Base-by-base conservation (phyloP, 139 green algal species). In the Chlorella sp. region DNA sequence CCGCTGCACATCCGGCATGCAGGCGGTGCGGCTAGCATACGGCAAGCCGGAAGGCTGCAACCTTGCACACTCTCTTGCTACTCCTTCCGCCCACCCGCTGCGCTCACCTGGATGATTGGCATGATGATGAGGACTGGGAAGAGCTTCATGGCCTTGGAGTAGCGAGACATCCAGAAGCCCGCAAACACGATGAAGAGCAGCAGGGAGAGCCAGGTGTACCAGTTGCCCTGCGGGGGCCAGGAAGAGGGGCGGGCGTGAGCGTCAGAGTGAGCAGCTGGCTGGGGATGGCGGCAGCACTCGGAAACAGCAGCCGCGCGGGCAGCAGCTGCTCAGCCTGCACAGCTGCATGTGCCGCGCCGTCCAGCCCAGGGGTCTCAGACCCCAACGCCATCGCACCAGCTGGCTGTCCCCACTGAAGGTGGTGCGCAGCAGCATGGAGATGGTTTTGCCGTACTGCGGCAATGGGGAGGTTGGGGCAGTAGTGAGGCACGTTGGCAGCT, bases 91-190 rank as follows among this genome's bases (percentile, higher is more conserved):
- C n/a, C n/a, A n/a, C n/a, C n/a, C n/a, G n/a, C n/a, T 60, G 51
- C 11, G 15, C 68, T 44, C 39, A 36, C 70, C 70, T 76, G 95
- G 82, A 98, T 92, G 13, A 92, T 90, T 0, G 95, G 95, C 76
- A 98, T 95, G 63, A 98, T 98, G 60, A 97, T 82, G 67, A 95
- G 92, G 26, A 94, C 94, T 4, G 93, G 92, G 81, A 98, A 98
- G 38, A 97, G 89, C 41, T 85, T 85, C 78, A 98, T 84, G 1
- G 89, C 95, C 91, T 97, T 89, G n/a, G 67, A 87, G 47, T 62
- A 74, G n/a, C 63, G 78, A 28, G 39, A 90, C 9, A 97, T 90
- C 95, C 95, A 98, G 82, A 98, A 98, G 0, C 80, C 83, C 32
- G 92, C 93, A 17, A 92, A 92, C 6, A 91, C 21, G 0, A 97